Conservation (phyloP, 495 filamentous ascomycete genomes). For the Cairneyella variabilis region DNA sequence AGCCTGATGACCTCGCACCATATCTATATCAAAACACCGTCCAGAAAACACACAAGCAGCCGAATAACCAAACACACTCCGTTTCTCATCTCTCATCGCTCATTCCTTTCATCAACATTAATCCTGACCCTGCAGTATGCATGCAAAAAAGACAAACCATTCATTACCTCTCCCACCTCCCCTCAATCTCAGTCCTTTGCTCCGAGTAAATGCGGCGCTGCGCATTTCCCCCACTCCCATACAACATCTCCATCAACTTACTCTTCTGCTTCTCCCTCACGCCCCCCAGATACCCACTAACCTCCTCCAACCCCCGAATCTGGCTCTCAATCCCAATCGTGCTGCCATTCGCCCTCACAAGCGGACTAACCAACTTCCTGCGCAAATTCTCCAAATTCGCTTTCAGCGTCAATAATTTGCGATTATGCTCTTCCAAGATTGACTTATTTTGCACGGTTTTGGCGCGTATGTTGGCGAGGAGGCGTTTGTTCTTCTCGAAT, state of each 20-base stretch:
- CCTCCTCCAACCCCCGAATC: constrained; percentile 74
- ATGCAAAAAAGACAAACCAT: too few relatives aligned
- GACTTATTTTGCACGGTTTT: constrained; percentile 84
- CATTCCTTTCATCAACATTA: too few relatives aligned
- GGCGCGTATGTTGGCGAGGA: constrained; percentile 70
- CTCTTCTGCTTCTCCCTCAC: constrained; percentile 75
- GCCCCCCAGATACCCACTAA: constrained; percentile 66
- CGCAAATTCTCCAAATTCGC: constrained; percentile 74
- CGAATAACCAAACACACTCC: neutral
- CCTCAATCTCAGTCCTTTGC: constrained; percentile 13
- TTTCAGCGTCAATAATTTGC: constrained; percentile 72
- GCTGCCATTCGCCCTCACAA: constrained; percentile 64
- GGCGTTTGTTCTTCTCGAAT: constrained; percentile 79
- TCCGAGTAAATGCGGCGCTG: constrained; percentile 13
- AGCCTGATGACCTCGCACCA: neutral
- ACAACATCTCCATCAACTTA: constrained; percentile 77
- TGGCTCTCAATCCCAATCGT: constrained; percentile 77
- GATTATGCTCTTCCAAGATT: constrained; percentile 77
- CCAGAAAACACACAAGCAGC: neutral
- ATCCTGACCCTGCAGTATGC: too few relatives aligned
- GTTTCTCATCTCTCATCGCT: too few relatives aligned
- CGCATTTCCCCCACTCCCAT: constrained; percentile 49
- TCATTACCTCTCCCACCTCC: constrained; percentile 15
- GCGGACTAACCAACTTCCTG: constrained; percentile 72
- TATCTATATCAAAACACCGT: constrained; percentile 1